Evolutionary conservation across 805 yeast species (phyloP).

Genomic region (Gaillardinia entomophila): DNA sequence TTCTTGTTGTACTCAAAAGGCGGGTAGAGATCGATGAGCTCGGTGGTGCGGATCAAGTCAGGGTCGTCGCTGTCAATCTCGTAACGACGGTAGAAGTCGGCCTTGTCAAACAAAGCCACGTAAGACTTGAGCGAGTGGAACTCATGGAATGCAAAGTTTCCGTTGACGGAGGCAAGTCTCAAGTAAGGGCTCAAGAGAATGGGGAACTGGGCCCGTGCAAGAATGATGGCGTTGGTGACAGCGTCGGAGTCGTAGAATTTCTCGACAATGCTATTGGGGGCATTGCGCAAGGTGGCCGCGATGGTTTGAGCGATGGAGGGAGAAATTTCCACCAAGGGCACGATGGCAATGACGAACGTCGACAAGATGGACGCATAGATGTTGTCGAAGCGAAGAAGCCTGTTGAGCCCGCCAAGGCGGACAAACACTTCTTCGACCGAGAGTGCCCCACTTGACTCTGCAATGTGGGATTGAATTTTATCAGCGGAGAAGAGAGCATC

Average conservation of each 20-base stretch:
- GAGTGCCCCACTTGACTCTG: conserved; percentile 34
- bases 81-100: conserved; percentile 34
- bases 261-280: conserved; percentile 41
- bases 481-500: conserved; percentile 3
- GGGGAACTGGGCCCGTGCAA: conserved; percentile 75
- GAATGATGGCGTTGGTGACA: conserved; percentile 38
- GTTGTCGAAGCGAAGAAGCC: conserved; percentile 42
- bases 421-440: conserved; percentile 39
- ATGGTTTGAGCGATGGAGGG: conserved; percentile 40
- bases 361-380: conserved; percentile 47
- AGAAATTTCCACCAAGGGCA: conserved; percentile 46
- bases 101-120: conserved; percentile 42
- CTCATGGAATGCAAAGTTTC: conserved; percentile 61
- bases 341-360: conserved; percentile 36
- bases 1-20: conserved; percentile 49
- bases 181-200: conserved; percentile 54
- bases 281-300: conserved; percentile 33
- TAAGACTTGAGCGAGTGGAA: conserved; percentile 56
- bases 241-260: conserved; percentile 42
- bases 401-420: conserved; percentile 35
- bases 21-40: conserved; percentile 46
- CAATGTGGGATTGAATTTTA: conserved; percentile 15
- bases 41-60: conserved; percentile 46
- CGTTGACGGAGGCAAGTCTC: conserved; percentile 55
- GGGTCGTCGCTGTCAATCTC: conserved; percentile 47